phyloP scores from a whole-genome alignment of 2,329 filamentous ascomycete species.

The Tolypocladium inflatum region DNA sequence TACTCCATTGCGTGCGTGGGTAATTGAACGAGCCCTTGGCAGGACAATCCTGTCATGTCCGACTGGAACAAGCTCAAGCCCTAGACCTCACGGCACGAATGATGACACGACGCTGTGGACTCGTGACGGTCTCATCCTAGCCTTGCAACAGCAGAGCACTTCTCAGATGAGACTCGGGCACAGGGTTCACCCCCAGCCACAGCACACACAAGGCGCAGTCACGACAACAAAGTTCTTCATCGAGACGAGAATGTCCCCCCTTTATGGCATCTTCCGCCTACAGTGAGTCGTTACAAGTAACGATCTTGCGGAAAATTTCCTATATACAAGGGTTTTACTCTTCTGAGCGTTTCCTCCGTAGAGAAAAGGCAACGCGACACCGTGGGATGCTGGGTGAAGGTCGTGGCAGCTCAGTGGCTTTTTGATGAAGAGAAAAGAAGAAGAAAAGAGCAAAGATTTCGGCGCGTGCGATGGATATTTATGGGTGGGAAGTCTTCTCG shows the following conservation, averaged over 20 bases:
- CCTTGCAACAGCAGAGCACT: neutral
- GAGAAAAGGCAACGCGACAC: constrained; percentile 53
- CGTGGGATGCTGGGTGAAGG: constrained; percentile 48
- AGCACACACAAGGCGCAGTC: neutral
- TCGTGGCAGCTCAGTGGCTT: constrained; percentile 57
- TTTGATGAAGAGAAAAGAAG: constrained; percentile 47
- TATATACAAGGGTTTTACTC: constrained; percentile 51
- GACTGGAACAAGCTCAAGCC: no score
- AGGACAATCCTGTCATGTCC: neutral
- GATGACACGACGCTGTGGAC: neutral
- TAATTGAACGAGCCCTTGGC: neutral
- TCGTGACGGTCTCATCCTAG: no score
- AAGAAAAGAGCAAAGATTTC: constrained; percentile 24
- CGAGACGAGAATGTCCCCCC: constrained; percentile 38
- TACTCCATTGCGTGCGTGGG: no score
- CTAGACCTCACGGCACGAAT: neutral
- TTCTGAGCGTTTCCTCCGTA: constrained; percentile 43
- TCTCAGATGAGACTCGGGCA: neutral
- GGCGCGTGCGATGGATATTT: constrained; percentile 11
- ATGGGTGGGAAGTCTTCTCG: constrained; percentile 2
- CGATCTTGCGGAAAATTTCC: constrained; percentile 45
- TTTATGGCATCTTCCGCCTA: constrained; percentile 52
- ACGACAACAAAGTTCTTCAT: neutral
- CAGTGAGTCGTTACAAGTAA: constrained; percentile 22
- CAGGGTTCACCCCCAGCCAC: neutral